Percentiles rank a stretch among this genome's conserved stretches.
These are phyloP conservation scores for Colletotrichum viniferum DNA, from an alignment of 2,329 filamentous ascomycete genomes.

Conservation along the genomic window DNA sequence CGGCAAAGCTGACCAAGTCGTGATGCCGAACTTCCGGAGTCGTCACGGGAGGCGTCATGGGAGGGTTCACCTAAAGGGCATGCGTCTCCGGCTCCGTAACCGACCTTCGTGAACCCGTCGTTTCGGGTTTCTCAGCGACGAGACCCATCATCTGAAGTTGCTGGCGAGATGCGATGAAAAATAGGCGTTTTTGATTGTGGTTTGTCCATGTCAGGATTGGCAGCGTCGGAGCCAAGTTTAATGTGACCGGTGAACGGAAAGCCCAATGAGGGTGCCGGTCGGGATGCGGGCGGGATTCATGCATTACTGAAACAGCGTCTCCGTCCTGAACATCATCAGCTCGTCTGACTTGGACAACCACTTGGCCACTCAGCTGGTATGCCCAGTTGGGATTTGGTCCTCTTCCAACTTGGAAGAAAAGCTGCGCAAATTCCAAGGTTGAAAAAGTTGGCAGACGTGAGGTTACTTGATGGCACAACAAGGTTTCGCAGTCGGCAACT, in stretches of 20 bases:
- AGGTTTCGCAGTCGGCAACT: background rate
- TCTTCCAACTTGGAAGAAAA: background rate
- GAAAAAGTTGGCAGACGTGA: background rate
- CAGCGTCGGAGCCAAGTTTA: background rate
- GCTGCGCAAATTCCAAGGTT: background rate
- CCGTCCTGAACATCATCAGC: background rate
- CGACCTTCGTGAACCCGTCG: background rate
- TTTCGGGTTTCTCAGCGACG: background rate
- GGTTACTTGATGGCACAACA: background rate
- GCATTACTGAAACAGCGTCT: constrained; percentile 6
- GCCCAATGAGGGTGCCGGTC: background rate
- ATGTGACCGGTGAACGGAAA: background rate
- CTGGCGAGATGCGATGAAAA: constrained; percentile 1
- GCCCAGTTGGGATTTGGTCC: background rate
- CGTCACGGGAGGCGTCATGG: background rate
- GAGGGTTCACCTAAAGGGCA: background rate
- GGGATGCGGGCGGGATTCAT: background rate
- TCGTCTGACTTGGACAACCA: background rate
- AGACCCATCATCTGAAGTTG: constrained; percentile 16
- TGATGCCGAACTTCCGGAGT: constrained; percentile 4
- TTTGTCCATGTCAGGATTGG: background rate
- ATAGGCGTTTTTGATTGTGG: background rate
- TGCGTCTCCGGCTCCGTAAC: background rate
- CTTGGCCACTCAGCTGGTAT: background rate
- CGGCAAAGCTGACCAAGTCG: background rate